Base-by-base conservation (phyloP, 257 asterid species). In the Paraleonurus japonicus region DNA sequence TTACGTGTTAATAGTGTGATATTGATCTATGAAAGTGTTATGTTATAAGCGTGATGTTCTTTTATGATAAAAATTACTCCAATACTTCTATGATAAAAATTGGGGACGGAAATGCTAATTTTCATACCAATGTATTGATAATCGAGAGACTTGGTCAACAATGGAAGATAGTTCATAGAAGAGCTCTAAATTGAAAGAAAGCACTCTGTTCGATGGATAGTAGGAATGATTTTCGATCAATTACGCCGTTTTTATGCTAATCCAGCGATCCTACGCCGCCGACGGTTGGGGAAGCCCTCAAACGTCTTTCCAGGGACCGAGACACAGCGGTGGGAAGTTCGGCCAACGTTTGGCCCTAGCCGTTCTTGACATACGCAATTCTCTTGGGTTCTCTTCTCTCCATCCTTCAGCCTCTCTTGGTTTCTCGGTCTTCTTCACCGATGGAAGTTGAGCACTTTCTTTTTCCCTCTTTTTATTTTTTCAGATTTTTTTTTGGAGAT, bases 401-500 rank as follows among this genome's bases (percentile, higher is more conserved):
- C 77, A 82, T n/a, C 16, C 79, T 51, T 81, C 86, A 50, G 82
- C 87, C 60, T 73, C 85, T 15, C 79, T 77, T 51, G 95, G 96
- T 32, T 71, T 82, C 71, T 65, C 88, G 12, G 84, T 87, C 72
- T 91, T 80, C 88, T 88, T 92, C 59, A 95, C 90, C 71, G 90
- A 87, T 66, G 97, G 88, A 72, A 75, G 81, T 55, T 7, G 45
- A 47, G 1, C 27, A 4, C 6, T 1, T 13, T 2, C 20, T 22
- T 7, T 33, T 26, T n/a, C n/a, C 32, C 16, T 7, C 11, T 7
- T 11, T 41, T 45, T 57, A 3, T 4, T 43, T 41, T 41, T 4
- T 10, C 0, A 8, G 5, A 9, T 51, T 17, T 10, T 2, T 39
- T 5, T 4, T n/a, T 1, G 48, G 11, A 39, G 48, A 10, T 39